Conservation (phyloP, 495 filamentous ascomycete genomes). For the Daldinia vernicosa region DNA sequence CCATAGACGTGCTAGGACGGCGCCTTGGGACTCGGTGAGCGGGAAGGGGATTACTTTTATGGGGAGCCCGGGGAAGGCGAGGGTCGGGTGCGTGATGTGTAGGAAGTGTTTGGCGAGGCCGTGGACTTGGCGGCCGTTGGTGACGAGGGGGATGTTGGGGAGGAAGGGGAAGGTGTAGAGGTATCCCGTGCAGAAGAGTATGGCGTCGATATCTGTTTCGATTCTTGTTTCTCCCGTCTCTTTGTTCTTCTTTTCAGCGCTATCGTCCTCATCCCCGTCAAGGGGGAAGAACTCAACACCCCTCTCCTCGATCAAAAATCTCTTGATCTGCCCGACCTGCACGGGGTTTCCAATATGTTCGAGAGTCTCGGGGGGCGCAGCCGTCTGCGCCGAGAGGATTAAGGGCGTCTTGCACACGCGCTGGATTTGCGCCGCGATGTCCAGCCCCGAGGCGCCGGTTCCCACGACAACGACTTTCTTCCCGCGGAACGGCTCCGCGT, state of each 20-base stretch:
- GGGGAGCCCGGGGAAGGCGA: constrained; percentile 78
- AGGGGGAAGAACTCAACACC: constrained; percentile 48
- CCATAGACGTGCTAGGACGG: constrained; percentile 79
- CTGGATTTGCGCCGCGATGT: constrained; percentile 81
- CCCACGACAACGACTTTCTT: constrained; percentile 75
- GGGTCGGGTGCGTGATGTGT: constrained; percentile 75
- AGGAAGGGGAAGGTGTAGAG: constrained; percentile 78
- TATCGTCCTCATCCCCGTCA: not conserved
- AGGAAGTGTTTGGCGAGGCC: constrained; percentile 82
- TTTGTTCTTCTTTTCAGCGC: not conserved
- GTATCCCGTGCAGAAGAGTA: constrained; percentile 81
- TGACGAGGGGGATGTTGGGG: constrained; percentile 64
- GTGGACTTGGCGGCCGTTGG: constrained; percentile 71
- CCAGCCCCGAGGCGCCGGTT: constrained; percentile 78
- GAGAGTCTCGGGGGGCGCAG: constrained; percentile 45
- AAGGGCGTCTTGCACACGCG: constrained; percentile 52
- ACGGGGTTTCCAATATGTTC: constrained; percentile 42
- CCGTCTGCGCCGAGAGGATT: constrained; percentile 53
- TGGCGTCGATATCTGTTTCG: constrained; percentile 68
- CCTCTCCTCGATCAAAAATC: constrained; percentile 49
- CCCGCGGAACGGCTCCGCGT: constrained; percentile 62
- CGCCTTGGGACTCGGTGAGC: constrained; percentile 78
- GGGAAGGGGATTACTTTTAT: constrained; percentile 88
- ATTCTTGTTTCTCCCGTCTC: constrained; percentile 48
- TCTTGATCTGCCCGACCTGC: constrained; percentile 53